Evolutionary conservation across 352 stramenopile species (phyloP), one percentile per base, ranked within the genome.

Genomic region (Globisporangium cederbergense): DNA sequence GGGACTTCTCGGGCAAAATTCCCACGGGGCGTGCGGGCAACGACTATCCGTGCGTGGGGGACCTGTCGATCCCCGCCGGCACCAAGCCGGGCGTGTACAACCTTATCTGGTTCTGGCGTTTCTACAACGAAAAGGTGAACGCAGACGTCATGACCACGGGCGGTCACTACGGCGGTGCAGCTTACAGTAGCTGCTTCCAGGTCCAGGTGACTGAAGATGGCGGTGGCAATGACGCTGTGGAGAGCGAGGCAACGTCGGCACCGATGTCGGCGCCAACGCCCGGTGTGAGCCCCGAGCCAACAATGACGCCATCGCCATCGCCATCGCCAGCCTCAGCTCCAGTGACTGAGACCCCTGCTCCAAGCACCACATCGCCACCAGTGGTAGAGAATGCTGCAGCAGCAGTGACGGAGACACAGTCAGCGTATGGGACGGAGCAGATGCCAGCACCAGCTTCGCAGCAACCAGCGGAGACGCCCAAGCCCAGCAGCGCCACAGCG

Each of bases 61-160:
- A 73, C 7, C 53, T 86, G 38, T 46, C 72, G 42, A 53, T n/a
- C 6, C 25, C 40, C 16, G 25, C 56, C 13, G 20, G 36, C 72
- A 30, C 72, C 69, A 32, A 63, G 30, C 51, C 82, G 1, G 78
- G 82, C 0, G 30, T 83, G 7, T 89, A 90, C 68, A 79, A 86
- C 58, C 65, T 91, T 54, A 78, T 91, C 22, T 91, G 81, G 79
- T 89, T 77, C 65, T 91, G 82, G 82, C 84, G 81, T 58, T 88
- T 88, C 58, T 80, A 79, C 56, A 74, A 90, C n/a, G 72, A 83
- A 10, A 56, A 62, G 2, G 70, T 75, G 8, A 86, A 64, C 46
- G 47, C 58, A 0, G 47, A 56, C 47, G 22, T 58, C 4, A 32
- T 22, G 20, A 58, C 22, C 14, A 51, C 58, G n/a, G 46, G 58